phyloP scores from a whole-genome alignment of 106 monocot species.

The Gastrodia elata region DNA sequence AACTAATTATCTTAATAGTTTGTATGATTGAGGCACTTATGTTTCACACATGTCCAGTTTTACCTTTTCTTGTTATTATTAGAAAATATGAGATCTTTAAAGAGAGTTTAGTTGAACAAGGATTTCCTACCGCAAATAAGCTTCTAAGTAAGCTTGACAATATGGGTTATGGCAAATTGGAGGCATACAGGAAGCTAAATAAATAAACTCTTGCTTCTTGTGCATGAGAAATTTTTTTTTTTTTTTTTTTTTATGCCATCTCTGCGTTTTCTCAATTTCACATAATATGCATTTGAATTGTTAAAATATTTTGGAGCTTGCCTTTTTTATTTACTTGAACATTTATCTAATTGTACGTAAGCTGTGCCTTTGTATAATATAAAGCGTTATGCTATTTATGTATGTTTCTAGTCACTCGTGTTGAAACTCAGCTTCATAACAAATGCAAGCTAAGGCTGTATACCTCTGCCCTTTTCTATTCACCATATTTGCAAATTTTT shows the following conservation, averaged over 20 bases:
- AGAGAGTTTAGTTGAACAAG: background rate
- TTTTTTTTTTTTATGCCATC: background rate
- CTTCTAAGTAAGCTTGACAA: slow-evolving; percentile 3
- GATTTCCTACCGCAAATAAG: background rate
- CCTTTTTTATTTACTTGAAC: background rate
- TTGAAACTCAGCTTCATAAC: too few species aligned
- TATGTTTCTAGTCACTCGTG: too few species aligned
- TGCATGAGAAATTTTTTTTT: background rate
- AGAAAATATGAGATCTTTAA: background rate
- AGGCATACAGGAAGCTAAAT: background rate
- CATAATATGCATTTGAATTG: background rate
- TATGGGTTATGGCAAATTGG: background rate
- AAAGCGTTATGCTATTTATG: too few species aligned
- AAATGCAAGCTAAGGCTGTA: too few species aligned
- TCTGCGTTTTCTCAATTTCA: background rate
- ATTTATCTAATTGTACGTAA: too few species aligned
- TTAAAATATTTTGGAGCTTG: background rate
- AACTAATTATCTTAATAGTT: background rate
- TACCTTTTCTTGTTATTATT: background rate
- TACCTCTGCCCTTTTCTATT: too few species aligned
- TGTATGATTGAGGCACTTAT: background rate
- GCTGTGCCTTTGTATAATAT: too few species aligned
- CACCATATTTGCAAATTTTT: too few species aligned
- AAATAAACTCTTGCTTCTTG: background rate
- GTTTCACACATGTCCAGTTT: background rate